A percentile compares a stretch with the other conserved stretches of the same genome.
These are phyloP conservation scores for Cyclotella choctawhatcheeana DNA, from an alignment of 108 stramenopile genomes.

Conservation along the genomic window DNA sequence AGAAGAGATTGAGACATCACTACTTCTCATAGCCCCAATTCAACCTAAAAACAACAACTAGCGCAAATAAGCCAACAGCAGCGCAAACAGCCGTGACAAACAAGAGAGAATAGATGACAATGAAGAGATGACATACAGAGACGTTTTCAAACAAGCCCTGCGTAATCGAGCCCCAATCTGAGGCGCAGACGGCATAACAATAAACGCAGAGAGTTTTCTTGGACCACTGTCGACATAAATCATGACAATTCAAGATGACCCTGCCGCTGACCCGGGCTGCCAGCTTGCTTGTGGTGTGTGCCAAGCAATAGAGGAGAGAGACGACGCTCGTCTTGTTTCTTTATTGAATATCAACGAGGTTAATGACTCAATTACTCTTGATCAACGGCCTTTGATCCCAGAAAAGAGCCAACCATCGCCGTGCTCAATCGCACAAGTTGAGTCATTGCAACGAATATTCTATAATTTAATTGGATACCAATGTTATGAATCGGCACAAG, in stretches of 20 bases:
- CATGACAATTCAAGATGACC: not conserved
- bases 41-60: no score
- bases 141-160: no score
- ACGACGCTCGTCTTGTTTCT: slow-evolving; percentile 4
- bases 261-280: not conserved
- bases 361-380: not conserved
- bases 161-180: no score
- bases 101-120: no score
- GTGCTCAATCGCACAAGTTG: not conserved
- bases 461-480: slow-evolving; percentile 20
- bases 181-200: no score
- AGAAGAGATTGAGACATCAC: no score
- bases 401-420: not conserved
- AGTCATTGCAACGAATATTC: slow-evolving; percentile 12
- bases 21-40: no score
- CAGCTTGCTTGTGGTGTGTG: slow-evolving; percentile 1
- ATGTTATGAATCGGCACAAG: not conserved
- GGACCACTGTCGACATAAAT: no score
- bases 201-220: not conserved
- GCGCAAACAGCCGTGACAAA: no score
- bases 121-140: no score
- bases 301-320: slow-evolving; percentile 13
- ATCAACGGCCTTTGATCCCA: not conserved
- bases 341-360: not conserved
- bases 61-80: no score